These are phyloP conservation scores for Candida smagusa DNA, from an alignment of 1,139 yeast genomes.

Conservation along the genomic window DNA sequence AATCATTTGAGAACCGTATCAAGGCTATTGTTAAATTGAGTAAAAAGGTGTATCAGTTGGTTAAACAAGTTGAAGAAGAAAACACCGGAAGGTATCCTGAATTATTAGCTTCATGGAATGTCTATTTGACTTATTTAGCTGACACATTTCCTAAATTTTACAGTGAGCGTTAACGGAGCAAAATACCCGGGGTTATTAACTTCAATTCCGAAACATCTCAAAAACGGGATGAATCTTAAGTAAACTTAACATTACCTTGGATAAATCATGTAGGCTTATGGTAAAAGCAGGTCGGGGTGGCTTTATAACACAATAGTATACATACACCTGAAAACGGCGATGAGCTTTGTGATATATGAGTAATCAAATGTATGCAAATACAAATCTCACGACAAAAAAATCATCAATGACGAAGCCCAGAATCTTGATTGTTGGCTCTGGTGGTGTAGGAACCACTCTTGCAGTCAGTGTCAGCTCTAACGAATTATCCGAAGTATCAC, in stretches of 20 bases:
- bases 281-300: no score
- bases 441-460: conserved; percentile 29
- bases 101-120: conserved; percentile 7
- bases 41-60: conserved; percentile 2
- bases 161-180: no score
- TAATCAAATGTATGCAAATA: not conserved
- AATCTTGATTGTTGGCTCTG: conserved; percentile 42
- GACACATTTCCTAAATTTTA: not conserved
- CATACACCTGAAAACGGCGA: no score
- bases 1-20: conserved; percentile 30
- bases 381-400: no score
- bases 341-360: no score
- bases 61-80: conserved; percentile 6
- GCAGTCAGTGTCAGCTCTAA: conserved; percentile 17
- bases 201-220: no score
- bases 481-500: conserved; percentile 40
- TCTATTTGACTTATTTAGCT: conserved; percentile 6
- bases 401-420: conserved; percentile 18
- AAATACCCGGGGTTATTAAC: no score
- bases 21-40: conserved; percentile 26
- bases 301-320: no score
- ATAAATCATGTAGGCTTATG: no score
- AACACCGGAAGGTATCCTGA: conserved; percentile 3
- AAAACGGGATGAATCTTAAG: no score
- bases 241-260: no score